A percentile compares a stretch with the other conserved stretches of the same genome.
phyloP scores from a whole-genome alignment of 2,329 filamentous ascomycete species.

The Paracorniculantispora psalliotae region DNA sequence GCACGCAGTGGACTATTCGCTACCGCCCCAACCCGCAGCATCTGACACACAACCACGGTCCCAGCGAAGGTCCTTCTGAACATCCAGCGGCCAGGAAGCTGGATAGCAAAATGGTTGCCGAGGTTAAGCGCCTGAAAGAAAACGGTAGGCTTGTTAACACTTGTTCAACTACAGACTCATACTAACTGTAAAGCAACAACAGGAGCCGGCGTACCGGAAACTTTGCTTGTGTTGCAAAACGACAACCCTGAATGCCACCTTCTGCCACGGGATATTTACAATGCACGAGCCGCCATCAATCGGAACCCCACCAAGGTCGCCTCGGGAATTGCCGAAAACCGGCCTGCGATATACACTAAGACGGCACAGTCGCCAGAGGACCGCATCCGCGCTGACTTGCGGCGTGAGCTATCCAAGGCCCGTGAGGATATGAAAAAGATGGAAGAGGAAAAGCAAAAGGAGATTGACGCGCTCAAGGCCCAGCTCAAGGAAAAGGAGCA shows the following conservation, averaged over 20 bases:
- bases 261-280: constrained; percentile 62
- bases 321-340: constrained; percentile 53
- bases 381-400: constrained; percentile 56
- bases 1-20: constrained; percentile 62
- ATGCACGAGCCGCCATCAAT: constrained; percentile 61
- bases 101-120: constrained; percentile 63
- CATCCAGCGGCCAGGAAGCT: constrained; percentile 62
- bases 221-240: constrained; percentile 59
- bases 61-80: constrained; percentile 61
- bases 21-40: constrained; percentile 57
- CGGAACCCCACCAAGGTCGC: constrained; percentile 60
- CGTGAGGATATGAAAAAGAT: constrained; percentile 52
- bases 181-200: constrained; percentile 30
- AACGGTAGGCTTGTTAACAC: constrained; percentile 45
- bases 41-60: constrained; percentile 59
- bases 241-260: constrained; percentile 60
- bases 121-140: constrained; percentile 61
- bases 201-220: constrained; percentile 62
- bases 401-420: constrained; percentile 54
- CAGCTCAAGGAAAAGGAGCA: constrained; percentile 59
- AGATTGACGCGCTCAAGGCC: constrained; percentile 53
- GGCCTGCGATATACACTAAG: constrained; percentile 62
- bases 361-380: constrained; percentile 59
- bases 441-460: constrained; percentile 51
- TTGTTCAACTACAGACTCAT: constrained; percentile 17